Conservation (phyloP, 768 basidiomycete species). For the Naganishia onofrii region DNA sequence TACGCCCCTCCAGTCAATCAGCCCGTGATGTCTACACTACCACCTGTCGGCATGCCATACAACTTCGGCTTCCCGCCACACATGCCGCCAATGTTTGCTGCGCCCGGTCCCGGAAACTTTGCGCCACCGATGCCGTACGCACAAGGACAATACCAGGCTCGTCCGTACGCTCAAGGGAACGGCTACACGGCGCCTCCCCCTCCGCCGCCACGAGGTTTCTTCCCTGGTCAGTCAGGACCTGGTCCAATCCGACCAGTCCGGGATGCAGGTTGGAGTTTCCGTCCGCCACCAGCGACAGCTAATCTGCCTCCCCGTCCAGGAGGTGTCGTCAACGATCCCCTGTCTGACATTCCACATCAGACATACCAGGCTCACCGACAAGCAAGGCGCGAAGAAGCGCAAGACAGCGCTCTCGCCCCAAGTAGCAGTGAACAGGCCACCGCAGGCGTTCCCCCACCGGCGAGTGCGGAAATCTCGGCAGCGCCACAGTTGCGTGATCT, state of each 20-base stretch:
- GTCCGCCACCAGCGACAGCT: slow-evolving; percentile 52
- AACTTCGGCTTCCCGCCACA: slow-evolving; percentile 34
- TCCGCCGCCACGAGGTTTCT: slow-evolving; percentile 25
- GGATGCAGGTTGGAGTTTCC: not conserved
- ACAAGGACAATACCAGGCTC: slow-evolving; percentile 16
- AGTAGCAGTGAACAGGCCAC: slow-evolving; percentile 33
- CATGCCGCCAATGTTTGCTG: slow-evolving; percentile 46
- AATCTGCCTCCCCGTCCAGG: slow-evolving; percentile 15
- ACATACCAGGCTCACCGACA: slow-evolving; percentile 73
- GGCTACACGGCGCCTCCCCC: slow-evolving; percentile 10
- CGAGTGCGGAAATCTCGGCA: slow-evolving; percentile 72
- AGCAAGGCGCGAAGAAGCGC: slow-evolving; percentile 47
- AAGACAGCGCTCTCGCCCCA: not conserved
- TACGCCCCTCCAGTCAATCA: not conserved
- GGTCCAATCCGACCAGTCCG: not conserved
- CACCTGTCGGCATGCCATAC: slow-evolving; percentile 34
- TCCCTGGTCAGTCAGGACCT: slow-evolving; percentile 25
- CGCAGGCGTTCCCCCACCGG: slow-evolving; percentile 44
- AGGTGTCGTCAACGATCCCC: slow-evolving; percentile 62
- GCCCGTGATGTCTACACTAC: slow-evolving; percentile 1
- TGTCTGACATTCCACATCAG: slow-evolving; percentile 71
- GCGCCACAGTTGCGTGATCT: slow-evolving; percentile 85
- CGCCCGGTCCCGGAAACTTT: slow-evolving; percentile 33
- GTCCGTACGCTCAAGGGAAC: not conserved
- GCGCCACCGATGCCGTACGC: slow-evolving; percentile 29